Base-by-base conservation (phyloP, 768 basidiomycete genomes). In the Pulveroboletus sp. region DNA sequence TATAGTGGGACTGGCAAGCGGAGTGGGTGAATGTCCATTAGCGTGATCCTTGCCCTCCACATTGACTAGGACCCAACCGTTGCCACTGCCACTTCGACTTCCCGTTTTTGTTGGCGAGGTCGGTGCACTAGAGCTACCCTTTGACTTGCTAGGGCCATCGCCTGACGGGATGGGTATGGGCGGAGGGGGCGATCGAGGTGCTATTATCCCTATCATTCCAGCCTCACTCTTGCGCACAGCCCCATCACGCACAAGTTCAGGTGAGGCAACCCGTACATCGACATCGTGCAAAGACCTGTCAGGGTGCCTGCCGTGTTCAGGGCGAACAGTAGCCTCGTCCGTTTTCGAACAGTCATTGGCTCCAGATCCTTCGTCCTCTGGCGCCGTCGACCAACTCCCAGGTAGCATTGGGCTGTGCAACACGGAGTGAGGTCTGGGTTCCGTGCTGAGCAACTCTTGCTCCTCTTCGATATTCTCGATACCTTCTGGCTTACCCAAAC, bases 61-160 rank as follows among this genome's bases (percentile, higher is more conserved):
- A 45, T 81, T 84, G 33, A 84, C 78, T 24, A 84, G 68, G 2
- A 84, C 83, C 83, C 83, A 84, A 24, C 83, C 83, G 57, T 79
- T 70, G 14, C 76, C 75, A 39, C 70, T 73, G 37, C 69, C 70
- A 41, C 68, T 69, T 50, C 60, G 56, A 45, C 59, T 61, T 26
- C 61, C 67, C 37, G 70, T 58, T 57, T 71, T 65, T 42, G 60
- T 69, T 32, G 69, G 67, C 30, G 69, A 70, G 11, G 58, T 63
- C 15, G 58, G 70, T 24, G 57, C 54, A 31, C 57, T 57, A 39
- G 62, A 62, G 32, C 46, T 45, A 37, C 56, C 51, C 49, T 50
- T 69, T 15, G 55, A 49, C 44, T 53, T 68, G 33, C 58, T 53
- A 37, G 40, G 39, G 30, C 54, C 58, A 24, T 69, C 68, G 39